A percentile compares a stretch with the other conserved stretches of the same genome.
Evolutionary conservation across 768 basidiomycete species (phyloP).

Genomic region (Hortiboletus campestris): DNA sequence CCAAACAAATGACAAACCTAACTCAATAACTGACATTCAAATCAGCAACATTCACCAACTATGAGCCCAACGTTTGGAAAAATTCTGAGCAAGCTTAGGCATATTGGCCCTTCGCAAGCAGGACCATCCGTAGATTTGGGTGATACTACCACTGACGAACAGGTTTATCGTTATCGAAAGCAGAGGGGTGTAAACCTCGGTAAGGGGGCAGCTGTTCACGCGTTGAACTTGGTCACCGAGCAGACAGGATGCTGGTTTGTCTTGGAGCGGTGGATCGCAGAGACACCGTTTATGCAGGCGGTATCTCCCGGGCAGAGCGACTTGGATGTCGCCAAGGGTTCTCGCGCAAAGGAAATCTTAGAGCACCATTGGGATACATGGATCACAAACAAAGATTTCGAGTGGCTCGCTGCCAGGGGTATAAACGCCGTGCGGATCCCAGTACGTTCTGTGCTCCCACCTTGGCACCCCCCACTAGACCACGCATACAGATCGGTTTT

Average conservation of each 20-base stretch:
- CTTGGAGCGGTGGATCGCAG: constrained; percentile 73
- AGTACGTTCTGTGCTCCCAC: constrained; percentile 50
- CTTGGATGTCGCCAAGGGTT: constrained; percentile 63
- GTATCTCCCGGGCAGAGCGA: constrained; percentile 59
- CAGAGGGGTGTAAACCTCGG: constrained; percentile 84
- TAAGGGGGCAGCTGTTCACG: constrained; percentile 25
- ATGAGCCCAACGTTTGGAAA: constrained; percentile 15
- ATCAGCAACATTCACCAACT: not conserved
- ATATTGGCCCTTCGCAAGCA: not conserved
- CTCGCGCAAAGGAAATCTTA: constrained; percentile 40
- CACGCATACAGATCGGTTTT: constrained; percentile 57
- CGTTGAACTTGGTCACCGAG: constrained; percentile 8
- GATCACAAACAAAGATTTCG: constrained; percentile 53
- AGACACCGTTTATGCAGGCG: constrained; percentile 55
- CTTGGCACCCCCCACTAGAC: not conserved
- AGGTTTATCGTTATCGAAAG: constrained; percentile 58
- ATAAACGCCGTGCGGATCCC: constrained; percentile 63
- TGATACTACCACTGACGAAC: constrained; percentile 5
- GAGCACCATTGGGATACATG: constrained; percentile 52
- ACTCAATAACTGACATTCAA: no score
- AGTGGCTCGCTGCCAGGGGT: constrained; percentile 51
- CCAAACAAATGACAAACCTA: constrained; percentile 15
- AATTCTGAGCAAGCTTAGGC: constrained; percentile 18
- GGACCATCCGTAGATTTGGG: constrained; percentile 6
- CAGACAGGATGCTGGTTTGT: constrained; percentile 72